Percentiles rank a stretch among this genome's conserved stretches.
phyloP scores from a whole-genome alignment of 352 stramenopile species.

The Globisporangium cystogenes region DNA sequence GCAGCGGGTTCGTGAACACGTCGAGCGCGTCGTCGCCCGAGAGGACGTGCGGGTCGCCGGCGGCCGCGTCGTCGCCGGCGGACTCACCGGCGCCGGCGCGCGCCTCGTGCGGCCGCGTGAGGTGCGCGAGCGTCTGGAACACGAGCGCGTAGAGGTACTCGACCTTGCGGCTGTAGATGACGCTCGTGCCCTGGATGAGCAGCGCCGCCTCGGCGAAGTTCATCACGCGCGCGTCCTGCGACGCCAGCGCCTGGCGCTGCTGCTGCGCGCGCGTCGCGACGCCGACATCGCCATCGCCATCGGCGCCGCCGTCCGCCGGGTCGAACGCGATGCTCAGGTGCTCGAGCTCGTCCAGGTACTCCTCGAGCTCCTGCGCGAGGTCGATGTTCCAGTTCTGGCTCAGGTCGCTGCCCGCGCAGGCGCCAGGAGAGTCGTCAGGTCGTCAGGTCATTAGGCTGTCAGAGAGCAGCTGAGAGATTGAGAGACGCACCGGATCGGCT shows the following conservation, averaged over 20 bases:
- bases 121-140: constrained; percentile 86
- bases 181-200: constrained; percentile 90
- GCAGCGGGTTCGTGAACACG: constrained; percentile 52
- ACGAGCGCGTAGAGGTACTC: constrained; percentile 93
- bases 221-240: constrained; percentile 27
- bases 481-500: constrained; percentile 83
- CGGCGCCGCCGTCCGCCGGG: constrained; percentile 17
- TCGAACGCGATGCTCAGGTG: constrained; percentile 65
- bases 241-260: constrained; percentile 14
- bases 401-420: constrained; percentile 51
- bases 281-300: not conserved
- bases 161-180: constrained; percentile 95
- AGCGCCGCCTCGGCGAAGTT: constrained; percentile 94
- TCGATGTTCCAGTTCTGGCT: constrained; percentile 92
- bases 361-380: constrained; percentile 82
- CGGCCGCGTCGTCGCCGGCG: constrained; percentile 14
- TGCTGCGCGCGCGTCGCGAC: not conserved
- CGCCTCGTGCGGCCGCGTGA: constrained; percentile 55
- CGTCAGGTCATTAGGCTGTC: no score
- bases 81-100: not conserved
- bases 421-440: no score
- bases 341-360: constrained; percentile 89
- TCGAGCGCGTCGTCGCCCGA: constrained; percentile 18
- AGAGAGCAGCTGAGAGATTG: no score
- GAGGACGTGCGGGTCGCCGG: constrained; percentile 18